These are phyloP conservation scores for Coemansia javaensis DNA, from an alignment of 192 early-diverging fungal species.

Conservation along the genomic window DNA sequence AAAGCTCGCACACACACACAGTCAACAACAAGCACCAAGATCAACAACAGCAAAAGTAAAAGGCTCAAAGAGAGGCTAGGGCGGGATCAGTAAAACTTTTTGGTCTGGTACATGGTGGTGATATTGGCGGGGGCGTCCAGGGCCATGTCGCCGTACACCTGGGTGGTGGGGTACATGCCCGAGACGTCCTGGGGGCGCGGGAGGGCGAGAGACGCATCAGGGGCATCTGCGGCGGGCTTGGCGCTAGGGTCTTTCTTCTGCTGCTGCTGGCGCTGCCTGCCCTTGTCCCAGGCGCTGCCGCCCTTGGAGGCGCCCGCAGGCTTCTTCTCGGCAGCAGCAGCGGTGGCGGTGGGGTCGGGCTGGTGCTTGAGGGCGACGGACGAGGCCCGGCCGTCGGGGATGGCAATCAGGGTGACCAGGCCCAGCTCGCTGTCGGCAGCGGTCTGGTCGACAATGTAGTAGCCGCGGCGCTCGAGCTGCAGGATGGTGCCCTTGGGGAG, in stretches of 20 bases:
- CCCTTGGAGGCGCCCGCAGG: conserved; percentile 6
- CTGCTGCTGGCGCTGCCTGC: conserved; percentile 1
- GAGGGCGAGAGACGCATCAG: conserved; percentile 11
- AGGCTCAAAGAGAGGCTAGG: too few relatives aligned
- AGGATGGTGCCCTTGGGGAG: conserved; percentile 74
- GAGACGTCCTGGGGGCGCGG: conserved; percentile 10
- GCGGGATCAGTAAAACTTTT: conserved; percentile 38
- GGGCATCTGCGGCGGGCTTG: background rate
- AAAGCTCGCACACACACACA: too few relatives aligned
- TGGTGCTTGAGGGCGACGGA: conserved; percentile 61
- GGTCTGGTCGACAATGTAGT: conserved; percentile 81
- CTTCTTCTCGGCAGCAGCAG: background rate
- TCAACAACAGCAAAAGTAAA: too few relatives aligned
- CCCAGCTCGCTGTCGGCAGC: conserved; percentile 49
- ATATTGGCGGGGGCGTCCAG: conserved; percentile 10
- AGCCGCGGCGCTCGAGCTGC: conserved; percentile 96
- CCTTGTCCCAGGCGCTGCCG: conserved; percentile 42
- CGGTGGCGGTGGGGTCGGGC: background rate
- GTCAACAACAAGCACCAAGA: too few relatives aligned
- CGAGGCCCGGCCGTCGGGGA: conserved; percentile 89
- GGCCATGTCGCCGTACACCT: conserved; percentile 28
- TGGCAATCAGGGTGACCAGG: conserved; percentile 67
- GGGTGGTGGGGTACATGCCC: conserved; percentile 27
- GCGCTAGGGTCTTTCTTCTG: too few relatives aligned
- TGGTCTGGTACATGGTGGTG: conserved; percentile 28